These are phyloP conservation scores for Cyberlindnera maritima DNA, from an alignment of 805 yeast species.

Conservation along the genomic window DNA sequence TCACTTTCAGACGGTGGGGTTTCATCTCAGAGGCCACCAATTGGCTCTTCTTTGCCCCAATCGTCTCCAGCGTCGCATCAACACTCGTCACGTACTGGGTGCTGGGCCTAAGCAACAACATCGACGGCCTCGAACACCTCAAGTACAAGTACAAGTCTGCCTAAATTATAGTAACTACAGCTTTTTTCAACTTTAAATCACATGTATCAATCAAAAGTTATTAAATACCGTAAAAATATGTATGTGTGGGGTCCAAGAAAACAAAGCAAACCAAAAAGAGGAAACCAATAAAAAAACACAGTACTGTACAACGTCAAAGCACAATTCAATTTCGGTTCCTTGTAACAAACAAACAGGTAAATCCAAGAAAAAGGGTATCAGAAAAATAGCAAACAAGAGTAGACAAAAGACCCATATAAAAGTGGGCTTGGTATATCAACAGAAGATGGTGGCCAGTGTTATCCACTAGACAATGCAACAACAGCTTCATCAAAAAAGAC, in stretches of 20 bases:
- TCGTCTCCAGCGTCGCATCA: conserved; percentile 11
- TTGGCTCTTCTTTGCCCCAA: conserved; percentile 9
- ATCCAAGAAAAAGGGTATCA: background rate
- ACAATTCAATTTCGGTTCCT: background rate
- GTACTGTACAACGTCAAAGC: background rate
- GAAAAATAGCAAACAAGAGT: background rate
- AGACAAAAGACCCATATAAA: background rate
- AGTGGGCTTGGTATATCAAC: conserved; percentile 5
- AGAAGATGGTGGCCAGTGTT: background rate
- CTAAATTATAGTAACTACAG: conserved; percentile 1
- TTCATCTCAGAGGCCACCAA: conserved; percentile 1
- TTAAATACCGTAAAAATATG: background rate
- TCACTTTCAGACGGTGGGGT: conserved; percentile 4
- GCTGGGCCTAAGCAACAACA: conserved; percentile 1
- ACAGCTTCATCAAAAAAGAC: background rate
- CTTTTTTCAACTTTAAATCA: background rate
- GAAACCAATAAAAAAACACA: background rate
- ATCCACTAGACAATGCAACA: background rate
- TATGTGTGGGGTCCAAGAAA: background rate
- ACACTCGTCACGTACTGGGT: conserved; percentile 14
- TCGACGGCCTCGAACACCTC: conserved; percentile 9
- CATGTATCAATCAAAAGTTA: background rate
- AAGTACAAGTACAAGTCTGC: conserved; percentile 21
- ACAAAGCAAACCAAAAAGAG: background rate
- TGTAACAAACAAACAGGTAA: background rate